phyloP scores from a whole-genome alignment of 768 basidiomycete genomes.

The Suillus variegatus region DNA sequence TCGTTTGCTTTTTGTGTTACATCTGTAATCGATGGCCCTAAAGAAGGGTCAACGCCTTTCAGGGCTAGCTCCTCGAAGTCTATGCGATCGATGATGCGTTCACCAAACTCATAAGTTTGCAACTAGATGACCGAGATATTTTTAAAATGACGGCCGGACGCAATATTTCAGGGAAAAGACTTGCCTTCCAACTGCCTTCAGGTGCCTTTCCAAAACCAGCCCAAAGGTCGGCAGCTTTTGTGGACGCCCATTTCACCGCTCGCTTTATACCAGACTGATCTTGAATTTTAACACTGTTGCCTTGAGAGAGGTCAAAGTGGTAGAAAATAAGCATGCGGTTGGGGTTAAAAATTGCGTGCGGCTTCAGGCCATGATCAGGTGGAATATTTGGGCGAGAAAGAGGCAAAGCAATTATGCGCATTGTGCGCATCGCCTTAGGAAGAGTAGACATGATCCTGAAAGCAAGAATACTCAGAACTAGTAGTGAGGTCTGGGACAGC shows the following conservation, averaged over 20 bases:
- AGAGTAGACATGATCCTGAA: constrained; percentile 15
- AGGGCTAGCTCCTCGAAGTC: constrained; percentile 83
- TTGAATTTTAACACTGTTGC: constrained; percentile 38
- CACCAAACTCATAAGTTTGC: constrained; percentile 61
- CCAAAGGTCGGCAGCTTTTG: constrained; percentile 62
- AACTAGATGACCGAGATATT: constrained; percentile 41
- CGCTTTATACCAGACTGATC: constrained; percentile 24
- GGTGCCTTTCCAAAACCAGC: constrained; percentile 64
- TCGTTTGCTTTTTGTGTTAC: constrained; percentile 18
- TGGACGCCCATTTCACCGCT: constrained; percentile 46
- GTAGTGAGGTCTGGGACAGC: too few species aligned
- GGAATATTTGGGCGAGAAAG: constrained; percentile 29
- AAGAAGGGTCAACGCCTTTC: constrained; percentile 68
- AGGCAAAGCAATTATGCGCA: constrained; percentile 53
- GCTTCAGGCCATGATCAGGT: constrained; percentile 12
- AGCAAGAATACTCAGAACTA: too few species aligned
- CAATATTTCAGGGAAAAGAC: constrained; percentile 20
- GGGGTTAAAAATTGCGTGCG: constrained; percentile 11
- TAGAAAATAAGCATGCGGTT: constrained; percentile 42
- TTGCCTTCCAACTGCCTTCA: constrained; percentile 73
- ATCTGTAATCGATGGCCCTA: constrained; percentile 52
- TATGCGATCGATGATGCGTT: constrained; percentile 66
- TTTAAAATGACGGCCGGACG: neutral
- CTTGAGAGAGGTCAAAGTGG: constrained; percentile 35
- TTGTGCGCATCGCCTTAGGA: constrained; percentile 24